Conservation (phyloP, 257 asterid species). For the Solanum etuberosum region DNA sequence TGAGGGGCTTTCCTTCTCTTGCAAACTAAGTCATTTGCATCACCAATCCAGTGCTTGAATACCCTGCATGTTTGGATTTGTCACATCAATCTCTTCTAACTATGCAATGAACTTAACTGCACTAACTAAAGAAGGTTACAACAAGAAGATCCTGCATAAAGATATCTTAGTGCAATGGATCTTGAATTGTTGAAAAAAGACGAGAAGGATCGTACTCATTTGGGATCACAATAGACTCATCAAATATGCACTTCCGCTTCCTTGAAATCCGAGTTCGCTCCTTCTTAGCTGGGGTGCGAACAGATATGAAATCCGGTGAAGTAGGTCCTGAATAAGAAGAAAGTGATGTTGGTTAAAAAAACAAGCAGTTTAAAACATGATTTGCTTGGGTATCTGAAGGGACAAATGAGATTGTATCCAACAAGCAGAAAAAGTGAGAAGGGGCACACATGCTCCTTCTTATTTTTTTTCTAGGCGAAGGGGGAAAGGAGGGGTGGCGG, state of each 20-base stretch:
- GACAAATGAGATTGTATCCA: background rate
- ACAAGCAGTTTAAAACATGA: background rate
- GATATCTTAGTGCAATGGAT: background rate
- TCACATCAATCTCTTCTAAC: background rate
- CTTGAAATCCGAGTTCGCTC: slow-evolving; percentile 36
- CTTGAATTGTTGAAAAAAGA: background rate
- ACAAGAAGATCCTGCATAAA: background rate
- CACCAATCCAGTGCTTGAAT: slow-evolving; percentile 30
- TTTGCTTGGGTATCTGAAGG: background rate
- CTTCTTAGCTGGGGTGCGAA: slow-evolving; percentile 64
- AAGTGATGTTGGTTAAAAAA: background rate
- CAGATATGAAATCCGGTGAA: slow-evolving; percentile 24
- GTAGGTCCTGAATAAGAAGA: slow-evolving; percentile 10
- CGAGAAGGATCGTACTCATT: slow-evolving; percentile 33
- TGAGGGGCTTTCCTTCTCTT: slow-evolving; percentile 30
- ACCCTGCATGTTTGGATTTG: slow-evolving; percentile 19
- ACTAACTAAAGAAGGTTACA: background rate
- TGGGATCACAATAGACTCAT: slow-evolving; percentile 28
- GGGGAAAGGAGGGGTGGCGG: background rate
- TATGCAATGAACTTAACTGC: background rate
- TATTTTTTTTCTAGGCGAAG: background rate
- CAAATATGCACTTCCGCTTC: slow-evolving; percentile 50
- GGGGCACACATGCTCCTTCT: background rate
- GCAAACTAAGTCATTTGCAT: slow-evolving; percentile 40
- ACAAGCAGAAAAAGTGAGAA: background rate